Evolutionary conservation across 257 asterid genomes (phyloP), one percentile per base, ranked within the genome.

Genomic region (Lavandula angustifolia): DNA sequence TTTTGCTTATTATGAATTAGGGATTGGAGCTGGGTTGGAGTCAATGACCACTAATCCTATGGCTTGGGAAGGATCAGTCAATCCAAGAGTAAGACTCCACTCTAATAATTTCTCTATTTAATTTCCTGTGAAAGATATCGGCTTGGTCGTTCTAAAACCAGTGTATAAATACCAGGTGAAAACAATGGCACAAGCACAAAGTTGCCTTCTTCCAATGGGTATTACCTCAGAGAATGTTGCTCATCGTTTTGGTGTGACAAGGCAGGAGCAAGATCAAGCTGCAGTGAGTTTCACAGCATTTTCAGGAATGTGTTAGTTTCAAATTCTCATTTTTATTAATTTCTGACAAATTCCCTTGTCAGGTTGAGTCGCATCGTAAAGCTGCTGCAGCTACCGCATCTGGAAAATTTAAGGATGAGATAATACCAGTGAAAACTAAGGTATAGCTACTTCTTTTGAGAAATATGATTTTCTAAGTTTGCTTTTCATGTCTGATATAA

Each of bases 11-110:
- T 69, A 34, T 60, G 54, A 48, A 70, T 60, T 64, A 94, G 99
- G 99, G 34, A 94, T 94, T 81, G 99, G 97, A 58, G 99, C 99
- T 53, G 99, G 99, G 12, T 76, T 94, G 94, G 99, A 94, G 68
- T 87, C 99, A 0, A 94, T 94, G 99, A 87, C 96, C 3, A 22
- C 43, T 62, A 86, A 94, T 75, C 89, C 99, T 38, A 90, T 90
- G 99, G 95, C 92, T 38, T 94, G 94, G 92, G 99, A 94, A 48
- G 99, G 96, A 76, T 86, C 95, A 38, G 95, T 94, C 54, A 94
- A 94, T 72, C 99, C 99, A 52, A 82, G 88, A 75, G 99, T 87
- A 90, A 66, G 34, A 44, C 40, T 71, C 48, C 31, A 12, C 72
- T 44, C 43, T 60, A n/a, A n/a, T 35, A 50, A 13, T 73, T 38